phyloP scores from a whole-genome alignment of 768 basidiomycete species.

The Psilocybe sp. region DNA sequence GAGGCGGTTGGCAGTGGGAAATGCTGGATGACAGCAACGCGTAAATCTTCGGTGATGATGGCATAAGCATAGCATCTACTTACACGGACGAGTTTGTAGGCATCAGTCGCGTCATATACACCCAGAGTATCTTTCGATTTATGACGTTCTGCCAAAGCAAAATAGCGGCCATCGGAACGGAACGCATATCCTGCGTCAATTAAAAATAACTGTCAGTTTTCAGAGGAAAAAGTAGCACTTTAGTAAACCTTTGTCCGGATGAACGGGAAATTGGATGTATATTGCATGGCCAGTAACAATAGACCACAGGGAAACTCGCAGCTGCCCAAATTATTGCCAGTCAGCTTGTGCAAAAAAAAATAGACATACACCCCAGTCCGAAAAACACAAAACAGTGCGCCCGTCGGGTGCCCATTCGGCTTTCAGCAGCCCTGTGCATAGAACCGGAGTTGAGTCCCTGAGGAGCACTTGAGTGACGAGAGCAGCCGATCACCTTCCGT shows the following conservation, averaged over 20 bases:
- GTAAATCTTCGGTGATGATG: background rate
- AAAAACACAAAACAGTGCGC: conserved; percentile 81
- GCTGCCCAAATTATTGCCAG: conserved; percentile 37
- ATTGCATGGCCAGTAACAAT: conserved; percentile 70
- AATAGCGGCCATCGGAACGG: conserved; percentile 77
- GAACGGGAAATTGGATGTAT: conserved; percentile 83
- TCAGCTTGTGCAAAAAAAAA: background rate
- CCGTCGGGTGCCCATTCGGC: conserved; percentile 92
- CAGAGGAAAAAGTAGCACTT: background rate
- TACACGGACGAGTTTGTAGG: conserved; percentile 74
- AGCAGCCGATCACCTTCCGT: conserved; percentile 51
- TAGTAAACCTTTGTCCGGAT: conserved; percentile 69
- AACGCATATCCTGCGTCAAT: conserved; percentile 66
- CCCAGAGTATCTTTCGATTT: conserved; percentile 87
- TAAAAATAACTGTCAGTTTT: background rate
- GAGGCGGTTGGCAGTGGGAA: conserved; percentile 77
- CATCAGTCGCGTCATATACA: conserved; percentile 72
- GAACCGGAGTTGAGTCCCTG: conserved; percentile 8
- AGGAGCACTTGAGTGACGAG: background rate
- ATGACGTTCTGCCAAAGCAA: conserved; percentile 84
- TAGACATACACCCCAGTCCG: conserved; percentile 85
- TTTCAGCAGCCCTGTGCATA: conserved; percentile 59
- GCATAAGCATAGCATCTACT: conserved; percentile 15
- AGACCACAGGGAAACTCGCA: conserved; percentile 86
- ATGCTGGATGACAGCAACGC: conserved; percentile 48